Percentiles rank a stretch among this genome's conserved stretches.
Evolutionary conservation across 768 basidiomycete genomes (phyloP).

Genomic region (Hygrophorus russula): DNA sequence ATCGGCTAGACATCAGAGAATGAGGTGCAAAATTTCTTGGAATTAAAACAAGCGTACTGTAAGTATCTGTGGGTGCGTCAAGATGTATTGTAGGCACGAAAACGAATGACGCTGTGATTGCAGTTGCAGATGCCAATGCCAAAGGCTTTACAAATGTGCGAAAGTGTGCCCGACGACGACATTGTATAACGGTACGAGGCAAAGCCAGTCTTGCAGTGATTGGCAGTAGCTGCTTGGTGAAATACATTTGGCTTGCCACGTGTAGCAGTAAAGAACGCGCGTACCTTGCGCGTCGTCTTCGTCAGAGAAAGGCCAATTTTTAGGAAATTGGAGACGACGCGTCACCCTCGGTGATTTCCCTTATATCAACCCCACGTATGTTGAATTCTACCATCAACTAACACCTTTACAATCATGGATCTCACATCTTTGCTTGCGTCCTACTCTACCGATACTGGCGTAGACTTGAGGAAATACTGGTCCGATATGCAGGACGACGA

Average conservation of each 20-base stretch:
- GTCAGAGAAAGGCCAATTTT: background rate
- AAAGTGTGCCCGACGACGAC: background rate
- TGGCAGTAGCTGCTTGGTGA: background rate
- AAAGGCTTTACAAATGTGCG: conserved; percentile 9
- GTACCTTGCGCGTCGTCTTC: background rate
- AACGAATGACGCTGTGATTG: conserved; percentile 3
- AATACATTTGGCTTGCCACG: background rate
- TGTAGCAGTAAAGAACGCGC: background rate
- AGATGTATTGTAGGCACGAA: background rate
- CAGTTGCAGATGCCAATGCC: conserved; percentile 22
- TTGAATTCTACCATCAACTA: background rate
- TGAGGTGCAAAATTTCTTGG: background rate
- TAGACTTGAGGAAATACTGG: conserved; percentile 6
- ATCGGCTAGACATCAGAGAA: background rate
- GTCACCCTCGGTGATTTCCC: conserved; percentile 5
- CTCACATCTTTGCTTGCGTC: background rate
- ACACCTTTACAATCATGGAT: background rate
- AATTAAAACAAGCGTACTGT: conserved; percentile 8
- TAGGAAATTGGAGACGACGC: conserved; percentile 1
- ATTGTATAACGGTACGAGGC: background rate
- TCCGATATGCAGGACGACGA: conserved; percentile 50
- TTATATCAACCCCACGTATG: background rate
- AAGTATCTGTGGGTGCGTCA: conserved; percentile 12
- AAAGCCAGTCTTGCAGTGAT: background rate
- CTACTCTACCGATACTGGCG: background rate